Percentiles rank a stretch among this genome's conserved stretches.
Evolutionary conservation across 2,329 filamentous ascomycete species (phyloP).

Genomic region (Colletotrichum incanum): DNA sequence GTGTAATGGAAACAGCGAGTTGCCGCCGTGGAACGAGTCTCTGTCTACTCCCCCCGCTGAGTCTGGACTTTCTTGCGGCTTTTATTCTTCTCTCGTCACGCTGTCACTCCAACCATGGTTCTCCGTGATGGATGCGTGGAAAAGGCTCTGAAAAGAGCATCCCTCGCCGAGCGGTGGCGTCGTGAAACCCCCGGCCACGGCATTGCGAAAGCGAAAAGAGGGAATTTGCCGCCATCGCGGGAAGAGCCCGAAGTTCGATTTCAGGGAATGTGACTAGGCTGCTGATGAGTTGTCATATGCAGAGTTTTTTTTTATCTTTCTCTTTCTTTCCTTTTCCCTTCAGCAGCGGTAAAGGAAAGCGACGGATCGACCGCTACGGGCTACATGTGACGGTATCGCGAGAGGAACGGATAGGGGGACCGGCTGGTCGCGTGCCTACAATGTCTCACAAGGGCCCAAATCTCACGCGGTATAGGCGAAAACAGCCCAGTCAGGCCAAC

Average conservation of each 20-base stretch:
- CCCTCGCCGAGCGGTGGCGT: constrained; percentile 26
- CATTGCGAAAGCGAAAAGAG: constrained; percentile 7
- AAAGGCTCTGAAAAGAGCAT: not conserved
- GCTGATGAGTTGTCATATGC: constrained; percentile 13
- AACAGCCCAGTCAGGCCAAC: constrained; percentile 9
- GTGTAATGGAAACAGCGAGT: constrained; percentile 42
- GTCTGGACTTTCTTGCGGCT: constrained; percentile 48
- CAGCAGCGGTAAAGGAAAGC: not conserved
- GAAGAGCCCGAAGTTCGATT: not conserved
- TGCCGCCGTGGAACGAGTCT: constrained; percentile 24
- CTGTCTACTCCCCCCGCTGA: not conserved
- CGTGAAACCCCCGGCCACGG: constrained; percentile 2
- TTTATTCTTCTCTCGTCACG: not conserved
- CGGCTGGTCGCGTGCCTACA: constrained; percentile 38
- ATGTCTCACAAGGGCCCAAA: constrained; percentile 32
- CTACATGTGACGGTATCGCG: constrained; percentile 32
- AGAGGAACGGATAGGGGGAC: constrained; percentile 20
- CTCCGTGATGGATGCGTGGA: not conserved
- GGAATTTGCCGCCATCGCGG: not conserved
- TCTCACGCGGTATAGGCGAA: constrained; percentile 6
- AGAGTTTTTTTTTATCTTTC: not conserved
- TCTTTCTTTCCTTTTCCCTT: not conserved
- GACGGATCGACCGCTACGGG: constrained; percentile 16
- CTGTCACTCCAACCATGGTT: not conserved
- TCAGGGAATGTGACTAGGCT: no score